Base-by-base conservation (phyloP, 495 filamentous ascomycete species). In the Penicillium desertorum region DNA sequence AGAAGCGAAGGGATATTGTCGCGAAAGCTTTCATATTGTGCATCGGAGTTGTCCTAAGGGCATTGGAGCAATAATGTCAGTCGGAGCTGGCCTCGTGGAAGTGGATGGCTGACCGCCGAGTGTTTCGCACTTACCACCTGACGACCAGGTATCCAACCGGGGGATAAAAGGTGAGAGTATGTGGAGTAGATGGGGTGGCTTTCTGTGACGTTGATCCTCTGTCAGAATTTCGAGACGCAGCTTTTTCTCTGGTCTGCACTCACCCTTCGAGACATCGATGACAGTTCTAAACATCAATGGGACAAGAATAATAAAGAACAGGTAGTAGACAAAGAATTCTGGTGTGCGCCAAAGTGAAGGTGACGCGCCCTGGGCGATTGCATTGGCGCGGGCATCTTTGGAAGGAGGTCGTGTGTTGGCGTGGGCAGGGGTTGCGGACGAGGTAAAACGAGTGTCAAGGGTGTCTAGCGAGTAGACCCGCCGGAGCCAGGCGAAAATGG, bases 71-170 rank as follows among this genome's bases (percentile, higher is more conserved):
- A 32, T 20, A 41, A 4, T 41, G 60, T 68, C 36, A 68, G 60
- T 34, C 19, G 22, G 17, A 16, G 6, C 17, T 37, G 46, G 23
- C 8, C 41, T 42, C 19, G 19, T 17, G 17, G 17, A 11, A 10
- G 19, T 37, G 14, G 16, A 51, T n/a, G 14, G 42, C 22, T 17
- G 3, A 36, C 3, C 19, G 20, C 34, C 36, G 11, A 23, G 56
- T 37, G 12, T 45, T 17, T 9, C 32, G 19, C 29, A 73, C 87
- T 70, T 78, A 91, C 88, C 41, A 97, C 90, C 79, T 89, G 91
- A 47, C 92, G 89, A 16, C 94, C 94, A n/a, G 87, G 87, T 54
- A 99, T 90, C 94, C 94, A 99, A 54, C 94, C 95, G 10, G 84
- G 79, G 0, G 83, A 87, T 17, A 99, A 82, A 1, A 87, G 72